A percentile compares a stretch with the other conserved stretches of the same genome.
Evolutionary conservation across 257 asterid species (phyloP).

Genomic region (Solanum sitiens): DNA sequence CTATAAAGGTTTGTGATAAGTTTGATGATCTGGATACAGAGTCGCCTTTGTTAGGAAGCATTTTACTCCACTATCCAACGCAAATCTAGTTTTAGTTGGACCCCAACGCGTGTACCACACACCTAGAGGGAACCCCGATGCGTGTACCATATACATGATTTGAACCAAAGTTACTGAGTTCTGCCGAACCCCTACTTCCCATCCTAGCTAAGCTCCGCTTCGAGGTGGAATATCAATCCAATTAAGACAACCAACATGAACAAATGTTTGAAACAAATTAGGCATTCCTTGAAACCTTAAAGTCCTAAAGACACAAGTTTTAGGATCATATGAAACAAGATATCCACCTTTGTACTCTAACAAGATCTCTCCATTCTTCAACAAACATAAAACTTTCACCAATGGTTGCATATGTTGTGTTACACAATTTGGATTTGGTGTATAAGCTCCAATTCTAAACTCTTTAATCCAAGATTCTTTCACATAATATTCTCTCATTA

Average conservation of each 20-base stretch:
- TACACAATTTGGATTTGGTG: background rate
- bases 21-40: background rate
- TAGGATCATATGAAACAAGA: conserved; percentile 23
- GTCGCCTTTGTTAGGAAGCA: background rate
- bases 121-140: background rate
- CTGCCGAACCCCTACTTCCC: background rate
- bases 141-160: background rate
- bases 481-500: conserved; percentile 15
- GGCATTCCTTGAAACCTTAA: conserved; percentile 20
- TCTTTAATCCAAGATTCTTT: conserved; percentile 15
- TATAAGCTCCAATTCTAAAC: conserved; percentile 11
- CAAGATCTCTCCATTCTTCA: conserved; percentile 28
- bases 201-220: too few relatives aligned
- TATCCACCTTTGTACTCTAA: conserved; percentile 21
- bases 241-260: conserved; percentile 37
- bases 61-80: background rate
- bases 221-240: background rate
- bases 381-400: conserved; percentile 10
- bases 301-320: conserved; percentile 1
- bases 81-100: background rate
- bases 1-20: background rate
- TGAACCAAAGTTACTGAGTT: background rate
- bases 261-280: conserved; percentile 9
- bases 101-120: background rate
- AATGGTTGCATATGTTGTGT: conserved; percentile 1